These are phyloP conservation scores for Trypanosomatidae sp. DNA, from an alignment of 208 protist species.

Conservation along the genomic window DNA sequence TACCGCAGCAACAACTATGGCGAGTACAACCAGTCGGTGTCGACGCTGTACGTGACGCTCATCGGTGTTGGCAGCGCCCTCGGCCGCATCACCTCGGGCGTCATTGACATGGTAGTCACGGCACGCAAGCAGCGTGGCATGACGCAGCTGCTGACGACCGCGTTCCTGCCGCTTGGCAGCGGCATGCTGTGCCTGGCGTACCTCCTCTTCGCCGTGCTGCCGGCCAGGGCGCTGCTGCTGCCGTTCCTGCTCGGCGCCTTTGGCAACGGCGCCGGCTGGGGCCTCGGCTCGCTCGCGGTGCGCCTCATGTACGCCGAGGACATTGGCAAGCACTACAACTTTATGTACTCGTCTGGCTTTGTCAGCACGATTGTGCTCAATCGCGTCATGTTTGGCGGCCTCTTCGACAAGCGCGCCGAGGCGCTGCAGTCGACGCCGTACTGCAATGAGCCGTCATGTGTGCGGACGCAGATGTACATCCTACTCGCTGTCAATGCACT, in stretches of 20 bases:
- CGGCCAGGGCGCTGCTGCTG: constrained; percentile 24
- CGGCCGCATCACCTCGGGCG: constrained; percentile 36
- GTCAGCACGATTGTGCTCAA: constrained; percentile 59
- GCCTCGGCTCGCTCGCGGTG: constrained; percentile 25
- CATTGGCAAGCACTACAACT: constrained; percentile 79
- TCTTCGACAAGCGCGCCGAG: constrained; percentile 43
- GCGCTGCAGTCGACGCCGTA: constrained; percentile 9
- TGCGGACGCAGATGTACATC: constrained; percentile 53
- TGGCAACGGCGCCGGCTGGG: constrained; percentile 52
- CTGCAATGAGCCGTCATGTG: constrained; percentile 31
- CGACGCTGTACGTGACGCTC: constrained; percentile 45
- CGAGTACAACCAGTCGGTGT: constrained; percentile 9
- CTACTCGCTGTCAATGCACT: constrained; percentile 55
- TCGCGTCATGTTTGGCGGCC: constrained; percentile 66
- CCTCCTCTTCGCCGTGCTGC: constrained; percentile 43
- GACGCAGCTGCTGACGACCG: constrained; percentile 23
- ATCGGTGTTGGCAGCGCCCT: constrained; percentile 58
- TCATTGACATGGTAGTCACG: constrained; percentile 38
- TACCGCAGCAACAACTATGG: constrained; percentile 48
- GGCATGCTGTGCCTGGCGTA: constrained; percentile 21
- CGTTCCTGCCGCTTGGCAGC: constrained; percentile 25
- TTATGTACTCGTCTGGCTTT: constrained; percentile 49
- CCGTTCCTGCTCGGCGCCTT: constrained; percentile 47
- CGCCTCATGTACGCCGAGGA: constrained; percentile 58
- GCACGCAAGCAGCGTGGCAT: constrained; percentile 8